A percentile compares a stretch with the other conserved stretches of the same genome.
Evolutionary conservation across 805 yeast genomes (phyloP).

Genomic region (Saccharomycopsis sp.): DNA sequence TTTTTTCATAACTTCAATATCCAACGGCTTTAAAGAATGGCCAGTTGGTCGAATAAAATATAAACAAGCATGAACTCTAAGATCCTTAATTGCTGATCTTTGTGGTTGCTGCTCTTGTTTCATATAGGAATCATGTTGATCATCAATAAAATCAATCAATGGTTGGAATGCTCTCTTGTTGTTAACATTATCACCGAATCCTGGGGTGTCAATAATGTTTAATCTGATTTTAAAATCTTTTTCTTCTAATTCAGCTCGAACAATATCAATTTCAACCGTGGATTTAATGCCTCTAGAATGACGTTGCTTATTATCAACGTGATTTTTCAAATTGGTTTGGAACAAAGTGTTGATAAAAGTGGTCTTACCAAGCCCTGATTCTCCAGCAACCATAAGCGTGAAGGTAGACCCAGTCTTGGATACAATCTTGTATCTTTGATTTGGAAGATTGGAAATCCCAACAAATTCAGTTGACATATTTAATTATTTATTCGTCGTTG

Average conservation of each 20-base stretch:
- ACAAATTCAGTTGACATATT: slow-evolving; percentile 40
- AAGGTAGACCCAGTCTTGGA: slow-evolving; percentile 70
- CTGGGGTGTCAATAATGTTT: slow-evolving; percentile 87
- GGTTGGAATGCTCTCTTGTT: slow-evolving; percentile 84
- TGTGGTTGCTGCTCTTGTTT: slow-evolving; percentile 90
- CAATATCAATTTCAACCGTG: slow-evolving; percentile 73
- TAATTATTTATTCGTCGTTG: too few relatives aligned
- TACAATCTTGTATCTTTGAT: slow-evolving; percentile 57
- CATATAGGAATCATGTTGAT: slow-evolving; percentile 83
- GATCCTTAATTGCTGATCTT: slow-evolving; percentile 59
- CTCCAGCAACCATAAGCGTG: slow-evolving; percentile 84
- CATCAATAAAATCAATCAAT: slow-evolving; percentile 80
- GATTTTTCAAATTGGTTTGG: slow-evolving; percentile 62
- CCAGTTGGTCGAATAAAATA: slow-evolving; percentile 98
- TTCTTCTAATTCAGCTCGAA: slow-evolving; percentile 77
- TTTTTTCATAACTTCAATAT: slow-evolving; percentile 82
- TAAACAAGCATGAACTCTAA: slow-evolving; percentile 83
- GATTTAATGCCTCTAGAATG: slow-evolving; percentile 52
- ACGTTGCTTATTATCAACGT: slow-evolving; percentile 33
- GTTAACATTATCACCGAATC: slow-evolving; percentile 87
- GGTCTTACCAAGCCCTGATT: slow-evolving; percentile 88
- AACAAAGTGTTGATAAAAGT: slow-evolving; percentile 83
- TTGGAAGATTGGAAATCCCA: slow-evolving; percentile 64
- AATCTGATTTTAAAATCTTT: slow-evolving; percentile 71
- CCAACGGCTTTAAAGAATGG: slow-evolving; percentile 83